phyloP scores from a whole-genome alignment of 1,284 basidiomycete genomes.

The Porodaedalea pini region DNA sequence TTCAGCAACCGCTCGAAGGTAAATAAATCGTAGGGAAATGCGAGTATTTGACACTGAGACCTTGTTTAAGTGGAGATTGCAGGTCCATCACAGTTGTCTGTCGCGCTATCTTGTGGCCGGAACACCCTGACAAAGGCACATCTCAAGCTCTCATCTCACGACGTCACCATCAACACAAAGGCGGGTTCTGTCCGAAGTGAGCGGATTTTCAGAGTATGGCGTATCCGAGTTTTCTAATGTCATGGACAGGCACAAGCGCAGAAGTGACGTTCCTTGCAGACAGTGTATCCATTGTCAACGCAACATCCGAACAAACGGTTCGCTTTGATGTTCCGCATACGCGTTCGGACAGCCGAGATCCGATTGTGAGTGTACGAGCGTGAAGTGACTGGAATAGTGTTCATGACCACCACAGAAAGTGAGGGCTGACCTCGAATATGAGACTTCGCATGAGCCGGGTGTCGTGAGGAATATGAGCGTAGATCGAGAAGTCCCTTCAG shows the following conservation, averaged over 20 bases:
- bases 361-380: background rate
- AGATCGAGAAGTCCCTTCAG: conserved; percentile 53
- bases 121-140: conserved; percentile 54
- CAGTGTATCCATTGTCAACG: background rate
- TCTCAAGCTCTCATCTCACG: conserved; percentile 51
- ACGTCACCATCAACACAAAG: conserved; percentile 28
- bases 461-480: conserved; percentile 49
- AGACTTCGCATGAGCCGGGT: conserved; percentile 49
- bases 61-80: conserved; percentile 61
- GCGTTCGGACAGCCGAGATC: background rate
- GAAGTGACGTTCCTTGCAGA: conserved; percentile 2
- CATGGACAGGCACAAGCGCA: background rate
- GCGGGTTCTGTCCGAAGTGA: background rate
- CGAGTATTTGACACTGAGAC: conserved; percentile 11
- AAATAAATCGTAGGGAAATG: conserved; percentile 24
- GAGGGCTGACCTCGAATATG: conserved; percentile 56
- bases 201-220: background rate
- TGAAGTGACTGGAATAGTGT: background rate
- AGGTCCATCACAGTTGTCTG: conserved; percentile 46
- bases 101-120: conserved; percentile 60
- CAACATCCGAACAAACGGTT: background rate
- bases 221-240: background rate
- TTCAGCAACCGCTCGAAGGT: conserved; percentile 57
- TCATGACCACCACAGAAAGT: conserved; percentile 49
- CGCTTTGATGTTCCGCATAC: conserved; percentile 14